phyloP scores from a whole-genome alignment of 768 basidiomycete genomes.

The Tulasnella calospora region DNA sequence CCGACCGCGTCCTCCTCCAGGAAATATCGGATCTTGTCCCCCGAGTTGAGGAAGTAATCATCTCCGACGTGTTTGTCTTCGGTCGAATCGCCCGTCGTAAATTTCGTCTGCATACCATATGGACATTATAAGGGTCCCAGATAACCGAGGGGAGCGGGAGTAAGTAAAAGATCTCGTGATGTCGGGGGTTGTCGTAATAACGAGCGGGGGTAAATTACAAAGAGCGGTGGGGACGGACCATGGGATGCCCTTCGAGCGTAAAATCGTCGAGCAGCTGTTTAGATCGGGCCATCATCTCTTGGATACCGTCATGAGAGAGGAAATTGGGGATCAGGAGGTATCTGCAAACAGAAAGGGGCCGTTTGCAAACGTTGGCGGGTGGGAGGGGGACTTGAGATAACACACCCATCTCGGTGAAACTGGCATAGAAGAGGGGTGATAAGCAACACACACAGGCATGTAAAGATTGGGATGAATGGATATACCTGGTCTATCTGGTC shows the following conservation, averaged over 20 bases:
- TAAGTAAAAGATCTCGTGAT: constrained; percentile 12
- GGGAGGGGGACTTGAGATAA: constrained; percentile 24
- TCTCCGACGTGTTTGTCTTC: constrained; percentile 71
- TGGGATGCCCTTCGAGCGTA: constrained; percentile 68
- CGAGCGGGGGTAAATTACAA: background rate
- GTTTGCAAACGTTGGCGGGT: background rate
- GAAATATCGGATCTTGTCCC: constrained; percentile 94
- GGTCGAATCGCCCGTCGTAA: constrained; percentile 60
- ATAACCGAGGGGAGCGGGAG: background rate
- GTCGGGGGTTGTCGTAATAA: background rate
- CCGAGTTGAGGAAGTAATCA: constrained; percentile 85
- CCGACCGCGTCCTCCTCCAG: constrained; percentile 85
- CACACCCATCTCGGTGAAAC: constrained; percentile 60
- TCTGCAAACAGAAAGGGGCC: constrained; percentile 39
- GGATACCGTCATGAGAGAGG: constrained; percentile 53
- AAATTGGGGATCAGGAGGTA: constrained; percentile 78
- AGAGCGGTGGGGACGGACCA: constrained; percentile 45
- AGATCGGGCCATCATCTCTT: constrained; percentile 61
- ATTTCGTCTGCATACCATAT: constrained; percentile 61
- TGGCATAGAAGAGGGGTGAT: constrained; percentile 31
- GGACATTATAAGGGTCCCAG: background rate
- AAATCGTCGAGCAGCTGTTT: constrained; percentile 76
- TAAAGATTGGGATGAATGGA: constrained; percentile 24
- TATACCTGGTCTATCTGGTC: constrained; percentile 55
- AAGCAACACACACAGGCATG: background rate